Percentiles rank a stretch among this genome's conserved stretches.
Conservation (phyloP, 345 rosid species). For the Salix koriyanagi region DNA sequence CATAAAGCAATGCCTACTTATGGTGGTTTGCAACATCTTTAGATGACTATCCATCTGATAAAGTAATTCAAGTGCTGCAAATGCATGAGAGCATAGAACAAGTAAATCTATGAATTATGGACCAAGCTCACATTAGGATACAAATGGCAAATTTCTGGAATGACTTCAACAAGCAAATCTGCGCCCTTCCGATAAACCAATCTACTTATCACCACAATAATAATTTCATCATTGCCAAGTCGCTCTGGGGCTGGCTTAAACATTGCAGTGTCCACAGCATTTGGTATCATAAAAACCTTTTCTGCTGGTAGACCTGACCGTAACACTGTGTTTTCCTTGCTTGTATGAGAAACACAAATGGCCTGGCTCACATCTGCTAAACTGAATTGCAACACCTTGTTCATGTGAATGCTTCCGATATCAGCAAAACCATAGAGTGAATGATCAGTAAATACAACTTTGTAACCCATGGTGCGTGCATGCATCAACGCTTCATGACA, state of each 20-base stretch:
- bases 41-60: background rate
- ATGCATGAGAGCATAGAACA: background rate
- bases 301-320: slow-evolving; percentile 82
- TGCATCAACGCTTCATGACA: slow-evolving; percentile 97
- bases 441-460: slow-evolving; percentile 88
- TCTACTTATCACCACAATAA: slow-evolving; percentile 89
- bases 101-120: background rate
- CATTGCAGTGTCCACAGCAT: slow-evolving; percentile 99
- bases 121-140: slow-evolving; percentile 64
- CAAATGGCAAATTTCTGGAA: slow-evolving; percentile 76
- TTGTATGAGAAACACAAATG: slow-evolving; percentile 91
- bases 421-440: slow-evolving; percentile 91
- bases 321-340: slow-evolving; percentile 91
- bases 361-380: slow-evolving; percentile 95
- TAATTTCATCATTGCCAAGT: slow-evolving; percentile 51
- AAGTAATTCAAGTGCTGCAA: background rate
- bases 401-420: slow-evolving; percentile 96
- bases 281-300: slow-evolving; percentile 84
- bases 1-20: background rate
- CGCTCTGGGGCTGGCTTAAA: slow-evolving; percentile 67
- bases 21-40: background rate
- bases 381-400: slow-evolving; percentile 87
- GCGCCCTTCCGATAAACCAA: slow-evolving; percentile 95
- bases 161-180: slow-evolving; percentile 93
- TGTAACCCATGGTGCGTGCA: slow-evolving; percentile 87